phyloP scores from a whole-genome alignment of 1,284 basidiomycete genomes.

The Filobasidium uniguttulatum region DNA sequence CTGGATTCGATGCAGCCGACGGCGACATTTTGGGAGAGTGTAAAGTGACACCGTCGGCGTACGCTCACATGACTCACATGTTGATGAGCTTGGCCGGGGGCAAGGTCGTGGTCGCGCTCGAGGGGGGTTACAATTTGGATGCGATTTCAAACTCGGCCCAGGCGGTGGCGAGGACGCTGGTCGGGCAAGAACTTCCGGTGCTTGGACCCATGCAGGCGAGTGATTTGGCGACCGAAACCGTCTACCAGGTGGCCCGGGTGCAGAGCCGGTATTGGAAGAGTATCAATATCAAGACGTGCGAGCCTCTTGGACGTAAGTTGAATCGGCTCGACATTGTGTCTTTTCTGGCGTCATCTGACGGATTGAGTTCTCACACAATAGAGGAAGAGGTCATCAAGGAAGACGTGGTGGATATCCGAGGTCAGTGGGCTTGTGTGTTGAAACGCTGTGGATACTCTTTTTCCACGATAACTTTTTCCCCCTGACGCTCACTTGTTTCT shows the following conservation, averaged over 20 bases:
- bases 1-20: slow-evolving; percentile 91
- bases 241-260: slow-evolving; percentile 69
- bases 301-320: slow-evolving; percentile 46
- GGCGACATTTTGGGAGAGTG: slow-evolving; percentile 88
- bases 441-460: too few species aligned
- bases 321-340: neutral
- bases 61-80: slow-evolving; percentile 98
- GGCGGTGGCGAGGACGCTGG: slow-evolving; percentile 68
- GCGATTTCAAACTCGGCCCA: slow-evolving; percentile 75
- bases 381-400: slow-evolving; percentile 1
- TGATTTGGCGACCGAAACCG: slow-evolving; percentile 66
- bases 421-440: neutral
- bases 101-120: slow-evolving; percentile 78
- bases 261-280: slow-evolving; percentile 86
- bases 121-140: slow-evolving; percentile 94
- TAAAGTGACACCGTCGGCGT: slow-evolving; percentile 80
- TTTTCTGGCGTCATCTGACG: neutral
- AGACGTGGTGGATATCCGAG: slow-evolving; percentile 1
- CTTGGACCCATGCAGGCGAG: slow-evolving; percentile 56
- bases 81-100: slow-evolving; percentile 78
- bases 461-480: too few species aligned
- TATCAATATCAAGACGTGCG: slow-evolving; percentile 60
- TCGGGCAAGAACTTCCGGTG: slow-evolving; percentile 71
- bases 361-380: neutral
- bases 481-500: neutral